Percentiles rank a stretch among this genome's conserved stretches.
phyloP scores from a whole-genome alignment of 2,329 filamentous ascomycete genomes.

The Trichophyton simii region DNA sequence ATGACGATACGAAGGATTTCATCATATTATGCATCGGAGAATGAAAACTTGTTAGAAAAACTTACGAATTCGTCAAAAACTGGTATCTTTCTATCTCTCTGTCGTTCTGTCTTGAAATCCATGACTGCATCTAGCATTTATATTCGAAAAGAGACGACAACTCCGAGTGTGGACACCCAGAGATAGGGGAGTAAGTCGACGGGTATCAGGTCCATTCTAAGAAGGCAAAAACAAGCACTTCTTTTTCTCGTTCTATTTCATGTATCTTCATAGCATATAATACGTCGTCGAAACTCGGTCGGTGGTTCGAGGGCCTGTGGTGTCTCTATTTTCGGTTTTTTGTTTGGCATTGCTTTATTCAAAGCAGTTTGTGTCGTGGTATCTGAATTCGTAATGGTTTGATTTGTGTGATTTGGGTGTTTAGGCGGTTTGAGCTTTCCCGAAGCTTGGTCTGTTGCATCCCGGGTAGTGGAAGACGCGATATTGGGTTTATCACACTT shows the following conservation, averaged over 20 bases:
- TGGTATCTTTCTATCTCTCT: neutral
- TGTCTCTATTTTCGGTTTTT: neutral
- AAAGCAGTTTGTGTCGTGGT: neutral
- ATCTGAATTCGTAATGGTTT: neutral
- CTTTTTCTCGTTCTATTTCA: neutral
- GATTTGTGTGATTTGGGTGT: neutral
- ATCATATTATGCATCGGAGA: slow-evolving; percentile 47
- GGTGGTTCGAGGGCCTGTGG: neutral
- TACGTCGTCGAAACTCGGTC: neutral
- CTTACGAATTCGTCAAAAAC: neutral
- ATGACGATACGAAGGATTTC: slow-evolving; percentile 84
- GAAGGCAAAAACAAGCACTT: too few species aligned
- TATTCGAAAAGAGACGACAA: neutral
- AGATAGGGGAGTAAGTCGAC: neutral
- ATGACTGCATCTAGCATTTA: too few species aligned
- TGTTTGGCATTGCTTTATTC: too few species aligned
- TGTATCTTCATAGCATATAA: neutral
- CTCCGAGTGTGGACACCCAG: neutral
- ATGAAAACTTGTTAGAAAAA: neutral
- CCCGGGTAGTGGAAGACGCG: neutral
- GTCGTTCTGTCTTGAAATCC: neutral
- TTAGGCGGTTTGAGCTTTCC: neutral
- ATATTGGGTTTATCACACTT: neutral
- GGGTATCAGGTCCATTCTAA: too few species aligned
- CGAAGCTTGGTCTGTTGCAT: neutral